phyloP scores from a whole-genome alignment of 2,329 filamentous ascomycete genomes.

The Xylogone sp. region DNA sequence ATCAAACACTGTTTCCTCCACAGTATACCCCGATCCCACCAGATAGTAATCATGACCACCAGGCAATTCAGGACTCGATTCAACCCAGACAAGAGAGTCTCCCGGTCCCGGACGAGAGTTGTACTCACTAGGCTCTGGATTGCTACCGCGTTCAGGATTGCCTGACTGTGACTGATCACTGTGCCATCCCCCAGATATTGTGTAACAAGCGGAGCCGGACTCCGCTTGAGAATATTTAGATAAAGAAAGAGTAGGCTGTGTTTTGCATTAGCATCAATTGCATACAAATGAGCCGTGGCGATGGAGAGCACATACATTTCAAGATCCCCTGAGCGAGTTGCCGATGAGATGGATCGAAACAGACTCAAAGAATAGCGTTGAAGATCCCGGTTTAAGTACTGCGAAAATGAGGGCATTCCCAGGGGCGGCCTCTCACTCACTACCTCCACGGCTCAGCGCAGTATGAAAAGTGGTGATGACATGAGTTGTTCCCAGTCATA shows the following conservation, averaged over 20 bases:
- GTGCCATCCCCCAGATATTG: neutral
- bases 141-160: neutral
- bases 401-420: neutral
- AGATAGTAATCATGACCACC: neutral
- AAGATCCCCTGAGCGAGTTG: neutral
- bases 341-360: neutral
- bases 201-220: neutral
- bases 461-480: neutral
- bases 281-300: neutral
- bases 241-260: neutral
- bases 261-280: neutral
- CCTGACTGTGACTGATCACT: neutral
- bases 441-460: neutral
- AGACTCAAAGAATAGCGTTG: neutral
- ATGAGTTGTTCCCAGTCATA: neutral
- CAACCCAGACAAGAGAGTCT: neutral
- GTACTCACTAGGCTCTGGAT: neutral
- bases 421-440: neutral
- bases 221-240: neutral
- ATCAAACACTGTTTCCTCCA: neutral
- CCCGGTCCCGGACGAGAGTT: neutral
- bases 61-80: neutral
- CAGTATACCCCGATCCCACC: neutral
- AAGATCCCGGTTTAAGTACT: neutral
- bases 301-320: neutral